Evolutionary conservation across 805 yeast genomes (phyloP).

Genomic region (Myxozyma neglecta): DNA sequence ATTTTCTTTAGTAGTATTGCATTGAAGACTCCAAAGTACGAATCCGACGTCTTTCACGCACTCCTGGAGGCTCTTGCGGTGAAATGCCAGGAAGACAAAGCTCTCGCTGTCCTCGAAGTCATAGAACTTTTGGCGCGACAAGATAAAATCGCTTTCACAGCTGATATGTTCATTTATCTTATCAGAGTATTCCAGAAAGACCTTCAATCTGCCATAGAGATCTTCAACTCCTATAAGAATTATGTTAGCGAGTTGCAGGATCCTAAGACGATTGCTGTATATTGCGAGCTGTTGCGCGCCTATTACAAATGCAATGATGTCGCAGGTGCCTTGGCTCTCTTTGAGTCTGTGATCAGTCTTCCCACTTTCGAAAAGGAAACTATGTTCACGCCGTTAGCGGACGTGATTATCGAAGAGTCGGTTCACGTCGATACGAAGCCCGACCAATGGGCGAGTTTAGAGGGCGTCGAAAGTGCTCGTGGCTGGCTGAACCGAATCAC

Average conservation of each 20-base stretch:
- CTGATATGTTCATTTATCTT: conserved; percentile 30
- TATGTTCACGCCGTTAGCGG: conserved; percentile 15
- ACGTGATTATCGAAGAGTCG: conserved; percentile 35
- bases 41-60: conserved; percentile 26
- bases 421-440: conserved; percentile 6
- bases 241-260: conserved; percentile 8
- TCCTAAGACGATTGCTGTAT: conserved; percentile 24
- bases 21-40: conserved; percentile 30
- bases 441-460: neutral
- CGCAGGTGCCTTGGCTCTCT: conserved; percentile 34
- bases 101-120: neutral
- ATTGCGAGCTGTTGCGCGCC: conserved; percentile 36
- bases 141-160: conserved; percentile 9
- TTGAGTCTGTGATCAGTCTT: conserved; percentile 33
- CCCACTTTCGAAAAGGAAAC: conserved; percentile 12
- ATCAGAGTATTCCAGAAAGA: conserved; percentile 34
- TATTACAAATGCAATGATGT: conserved; percentile 34
- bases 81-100: neutral
- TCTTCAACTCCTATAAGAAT: conserved; percentile 31
- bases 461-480: conserved; percentile 37
- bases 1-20: conserved; percentile 37
- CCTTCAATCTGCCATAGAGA: conserved; percentile 28
- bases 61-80: conserved; percentile 31
- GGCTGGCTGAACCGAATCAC: conserved; percentile 36
- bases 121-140: conserved; percentile 7